Base-by-base conservation (phyloP, 2,329 filamentous ascomycete species). In the Ophidiomyces ophidiicola region DNA sequence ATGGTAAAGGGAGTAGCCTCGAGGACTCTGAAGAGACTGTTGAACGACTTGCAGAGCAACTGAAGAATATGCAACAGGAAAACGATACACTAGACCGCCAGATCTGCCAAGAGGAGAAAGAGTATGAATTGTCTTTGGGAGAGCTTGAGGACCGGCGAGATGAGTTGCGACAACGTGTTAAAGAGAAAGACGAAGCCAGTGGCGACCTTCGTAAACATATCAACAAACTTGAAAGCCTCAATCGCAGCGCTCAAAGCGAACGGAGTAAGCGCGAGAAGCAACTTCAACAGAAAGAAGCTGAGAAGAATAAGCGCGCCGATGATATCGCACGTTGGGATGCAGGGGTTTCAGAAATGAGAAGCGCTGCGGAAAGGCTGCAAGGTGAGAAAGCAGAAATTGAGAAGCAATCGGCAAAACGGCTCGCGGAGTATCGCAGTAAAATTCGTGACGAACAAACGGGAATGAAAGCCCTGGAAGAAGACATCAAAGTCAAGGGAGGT, bases 151-250 rank as follows among this genome's bases (percentile, higher is more conserved):
- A 77, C 43, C 84, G 93, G 51, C 80, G 84, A 44, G 83, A 92
- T 48, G 73, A 80, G 36, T 77, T 94, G 56, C 79, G 74, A 51
- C 78, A 80, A 45, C 71, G 78, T 14, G 69, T 90, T 39, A 90
- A 83, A 56, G 84, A 93, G 53, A 94, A 92, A 58, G 88, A 96
- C 48, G 85, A 92, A 52, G 82, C 79, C 36, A 94, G 85, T 34
- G 78, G 83, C 31, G 85, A 86, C 53, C 63, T 94, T 39, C 84
- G 82, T 53, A 80, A 80, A 46, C 80, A 88, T 54, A 78, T 92
- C 38, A 79, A 83, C 37, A 76, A 74, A 32, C 76, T 87, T 4
- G 85, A 92, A 57, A 77, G 84, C 38, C 71, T 82, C 47, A 94
- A 92, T 66, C 77, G 85, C 33, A 72, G 77, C 3, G 80, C 83